Percentiles rank a stretch among this genome's conserved stretches.
phyloP scores from a whole-genome alignment of 257 asterid species.

The Solanum sejunctum region DNA sequence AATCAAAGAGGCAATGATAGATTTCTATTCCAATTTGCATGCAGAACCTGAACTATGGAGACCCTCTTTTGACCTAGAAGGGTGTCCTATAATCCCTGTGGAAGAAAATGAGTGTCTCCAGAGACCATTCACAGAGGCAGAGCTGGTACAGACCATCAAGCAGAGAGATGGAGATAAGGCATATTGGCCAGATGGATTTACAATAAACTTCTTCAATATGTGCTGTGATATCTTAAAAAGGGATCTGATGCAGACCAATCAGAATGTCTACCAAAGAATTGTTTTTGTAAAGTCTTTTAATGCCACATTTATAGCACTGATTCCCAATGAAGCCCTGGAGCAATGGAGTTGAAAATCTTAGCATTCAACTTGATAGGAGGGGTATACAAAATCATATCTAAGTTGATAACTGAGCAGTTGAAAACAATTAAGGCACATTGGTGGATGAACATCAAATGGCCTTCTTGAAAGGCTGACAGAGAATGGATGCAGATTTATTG shows the following conservation, averaged over 20 bases:
- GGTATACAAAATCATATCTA: neutral
- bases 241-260: neutral
- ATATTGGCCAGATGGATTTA: neutral
- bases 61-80: neutral
- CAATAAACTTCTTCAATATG: neutral
- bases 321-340: neutral
- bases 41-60: neutral
- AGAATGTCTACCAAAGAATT: neutral
- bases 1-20: neutral
- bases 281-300: neutral
- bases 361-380: neutral
- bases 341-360: neutral
- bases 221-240: neutral
- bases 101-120: neutral
- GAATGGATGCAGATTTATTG: neutral
- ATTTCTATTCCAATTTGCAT: neutral
- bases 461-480: neutral
- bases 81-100: neutral
- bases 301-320: neutral
- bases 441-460: neutral
- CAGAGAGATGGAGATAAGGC: neutral
- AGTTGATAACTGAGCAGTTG: neutral
- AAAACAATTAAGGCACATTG: neutral
- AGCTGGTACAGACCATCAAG: neutral
- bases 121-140: neutral